Conservation (phyloP, 2,329 filamentous ascomycete genomes). For the Penicillium hordei region DNA sequence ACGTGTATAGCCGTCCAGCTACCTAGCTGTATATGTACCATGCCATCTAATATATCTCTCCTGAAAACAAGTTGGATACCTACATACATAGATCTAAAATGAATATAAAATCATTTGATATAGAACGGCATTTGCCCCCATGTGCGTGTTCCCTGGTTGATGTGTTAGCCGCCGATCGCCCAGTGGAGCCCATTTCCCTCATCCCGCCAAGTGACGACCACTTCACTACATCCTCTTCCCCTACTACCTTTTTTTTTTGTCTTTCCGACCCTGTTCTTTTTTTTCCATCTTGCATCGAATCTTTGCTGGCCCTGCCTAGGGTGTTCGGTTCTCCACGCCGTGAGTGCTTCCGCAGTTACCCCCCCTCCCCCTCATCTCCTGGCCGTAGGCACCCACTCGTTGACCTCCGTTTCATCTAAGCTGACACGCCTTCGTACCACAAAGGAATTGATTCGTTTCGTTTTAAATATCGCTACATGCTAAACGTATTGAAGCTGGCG, state of each 20-base stretch:
- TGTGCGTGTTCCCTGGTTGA: constrained; percentile 25
- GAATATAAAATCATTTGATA: background rate
- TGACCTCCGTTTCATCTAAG: constrained; percentile 29
- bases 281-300: constrained; percentile 6
- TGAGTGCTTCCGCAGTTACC: constrained; percentile 17
- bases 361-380: constrained; percentile 24
- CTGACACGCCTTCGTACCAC: constrained; percentile 28
- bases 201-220: constrained; percentile 37
- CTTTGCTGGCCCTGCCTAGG: constrained; percentile 11
- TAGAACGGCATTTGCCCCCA: background rate
- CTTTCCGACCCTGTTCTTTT: constrained; percentile 4
- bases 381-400: constrained; percentile 25
- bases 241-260: constrained; percentile 4
- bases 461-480: constrained; percentile 21
- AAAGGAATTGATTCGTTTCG: constrained; percentile 24
- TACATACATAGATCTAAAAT: background rate
- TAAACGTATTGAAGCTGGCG: constrained; percentile 22
- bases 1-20: background rate
- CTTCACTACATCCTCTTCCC: constrained; percentile 20
- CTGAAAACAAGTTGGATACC: background rate
- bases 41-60: background rate
- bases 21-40: background rate
- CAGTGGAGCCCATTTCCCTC: constrained; percentile 32
- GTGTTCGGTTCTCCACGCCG: constrained; percentile 8
- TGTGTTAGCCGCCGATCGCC: constrained; percentile 37